phyloP scores from a whole-genome alignment of 2,329 filamentous ascomycete species.

The Monosporascus sp. region DNA sequence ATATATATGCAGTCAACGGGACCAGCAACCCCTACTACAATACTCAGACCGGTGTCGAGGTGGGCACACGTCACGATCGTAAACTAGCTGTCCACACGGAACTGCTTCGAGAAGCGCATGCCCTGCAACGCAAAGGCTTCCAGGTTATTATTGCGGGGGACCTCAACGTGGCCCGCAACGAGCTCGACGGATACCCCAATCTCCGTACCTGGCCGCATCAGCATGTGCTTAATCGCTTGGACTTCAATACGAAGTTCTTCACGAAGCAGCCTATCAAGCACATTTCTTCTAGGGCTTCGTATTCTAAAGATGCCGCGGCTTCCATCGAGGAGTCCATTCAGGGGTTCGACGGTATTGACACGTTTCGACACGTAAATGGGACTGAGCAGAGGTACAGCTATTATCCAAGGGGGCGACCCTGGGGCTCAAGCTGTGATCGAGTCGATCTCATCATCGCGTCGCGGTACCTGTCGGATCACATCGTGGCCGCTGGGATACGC shows the following conservation, averaged over 20 bases:
- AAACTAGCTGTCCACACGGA: slow-evolving; percentile 43
- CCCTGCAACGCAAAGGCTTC: slow-evolving; percentile 35
- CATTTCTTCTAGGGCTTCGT: slow-evolving; percentile 7
- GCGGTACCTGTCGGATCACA: slow-evolving; percentile 22
- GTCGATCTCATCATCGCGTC: slow-evolving; percentile 48
- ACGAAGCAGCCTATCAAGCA: slow-evolving; percentile 12
- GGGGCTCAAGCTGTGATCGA: slow-evolving; percentile 47
- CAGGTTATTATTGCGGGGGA: slow-evolving; percentile 42
- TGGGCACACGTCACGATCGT: slow-evolving; percentile 44
- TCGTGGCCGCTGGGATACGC: slow-evolving; percentile 25
- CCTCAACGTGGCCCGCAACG: slow-evolving; percentile 8
- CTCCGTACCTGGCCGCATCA: slow-evolving; percentile 38
- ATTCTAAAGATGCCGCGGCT: background rate
- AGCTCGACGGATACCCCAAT: slow-evolving; percentile 35
- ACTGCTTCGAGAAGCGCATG: slow-evolving; percentile 38
- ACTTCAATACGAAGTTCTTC: slow-evolving; percentile 47
- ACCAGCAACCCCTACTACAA: slow-evolving; percentile 41
- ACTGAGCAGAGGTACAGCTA: slow-evolving; percentile 43
- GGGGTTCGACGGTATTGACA: slow-evolving; percentile 34
- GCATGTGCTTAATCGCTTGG: slow-evolving; percentile 44
- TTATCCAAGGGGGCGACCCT: slow-evolving; percentile 35
- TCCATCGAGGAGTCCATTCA: slow-evolving; percentile 21
- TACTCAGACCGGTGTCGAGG: slow-evolving; percentile 33
- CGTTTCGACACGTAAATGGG: slow-evolving; percentile 41
- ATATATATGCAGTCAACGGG: slow-evolving; percentile 50